Evolutionary conservation across 2,329 filamentous ascomycete genomes (phyloP).

Genomic region (Cladosporium sp.): DNA sequence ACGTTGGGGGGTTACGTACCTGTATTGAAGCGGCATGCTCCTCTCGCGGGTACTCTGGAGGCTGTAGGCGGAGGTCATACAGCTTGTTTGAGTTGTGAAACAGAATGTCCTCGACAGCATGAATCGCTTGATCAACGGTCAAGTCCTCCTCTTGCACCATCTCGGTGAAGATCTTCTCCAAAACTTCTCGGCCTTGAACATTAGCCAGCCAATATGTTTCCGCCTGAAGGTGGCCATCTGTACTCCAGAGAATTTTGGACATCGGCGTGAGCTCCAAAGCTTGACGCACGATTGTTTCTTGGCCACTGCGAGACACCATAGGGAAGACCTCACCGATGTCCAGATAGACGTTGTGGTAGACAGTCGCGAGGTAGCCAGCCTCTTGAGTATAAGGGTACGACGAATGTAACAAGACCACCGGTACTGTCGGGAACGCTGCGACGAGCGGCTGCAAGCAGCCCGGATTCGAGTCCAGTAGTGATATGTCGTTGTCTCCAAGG

Average conservation of each 20-base stretch:
- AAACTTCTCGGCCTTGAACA: slow-evolving; percentile 68
- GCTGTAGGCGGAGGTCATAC: slow-evolving; percentile 58
- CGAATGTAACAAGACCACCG: slow-evolving; percentile 77
- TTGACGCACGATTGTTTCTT: slow-evolving; percentile 69
- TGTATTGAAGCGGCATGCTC: background rate
- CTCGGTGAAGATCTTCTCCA: slow-evolving; percentile 68
- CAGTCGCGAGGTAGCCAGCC: slow-evolving; percentile 73
- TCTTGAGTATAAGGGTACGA: slow-evolving; percentile 81
- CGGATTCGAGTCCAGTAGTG: slow-evolving; percentile 69
- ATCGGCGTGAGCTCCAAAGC: slow-evolving; percentile 74
- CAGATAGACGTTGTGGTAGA: slow-evolving; percentile 78
- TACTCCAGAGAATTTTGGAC: slow-evolving; percentile 77
- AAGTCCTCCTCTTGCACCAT: slow-evolving; percentile 67
- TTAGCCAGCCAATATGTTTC: slow-evolving; percentile 77
- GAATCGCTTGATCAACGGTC: slow-evolving; percentile 61
- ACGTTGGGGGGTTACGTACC: too few relatives aligned
- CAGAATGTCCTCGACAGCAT: slow-evolving; percentile 66
- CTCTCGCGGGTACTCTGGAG: background rate
- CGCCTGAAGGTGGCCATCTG: slow-evolving; percentile 76
- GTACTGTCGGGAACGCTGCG: slow-evolving; percentile 66
- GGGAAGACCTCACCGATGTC: slow-evolving; percentile 85
- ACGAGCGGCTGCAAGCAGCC: slow-evolving; percentile 75
- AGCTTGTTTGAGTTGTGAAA: slow-evolving; percentile 78
- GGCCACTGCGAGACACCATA: slow-evolving; percentile 73
- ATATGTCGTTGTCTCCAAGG: slow-evolving; percentile 77